Evolutionary conservation across 164 flowering plant species (phyloP).

Genomic region (Pachysandra terminalis): DNA sequence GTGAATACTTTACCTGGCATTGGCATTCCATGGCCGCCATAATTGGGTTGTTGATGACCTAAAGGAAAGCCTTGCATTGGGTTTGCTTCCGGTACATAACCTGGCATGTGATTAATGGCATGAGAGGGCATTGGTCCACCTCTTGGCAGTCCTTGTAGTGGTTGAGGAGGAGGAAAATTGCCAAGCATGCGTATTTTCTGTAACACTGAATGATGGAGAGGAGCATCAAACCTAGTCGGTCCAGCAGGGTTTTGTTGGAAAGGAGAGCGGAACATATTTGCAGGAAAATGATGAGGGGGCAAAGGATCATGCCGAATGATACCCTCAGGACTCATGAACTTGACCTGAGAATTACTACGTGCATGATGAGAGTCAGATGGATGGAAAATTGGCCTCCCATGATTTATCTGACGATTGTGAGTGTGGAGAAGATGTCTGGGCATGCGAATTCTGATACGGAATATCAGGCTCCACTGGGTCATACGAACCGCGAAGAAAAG

Average conservation of each 20-base stretch:
- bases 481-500: constrained; percentile 37
- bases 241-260: constrained; percentile 45
- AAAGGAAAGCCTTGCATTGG: constrained; percentile 58
- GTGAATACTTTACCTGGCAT: constrained; percentile 48
- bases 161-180: constrained; percentile 49
- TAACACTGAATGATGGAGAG: constrained; percentile 46
- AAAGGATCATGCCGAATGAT: constrained; percentile 39
- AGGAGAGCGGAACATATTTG: constrained; percentile 45
- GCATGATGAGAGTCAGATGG: constrained; percentile 46
- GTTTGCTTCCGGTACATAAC: constrained; percentile 45
- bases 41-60: constrained; percentile 48
- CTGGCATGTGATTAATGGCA: constrained; percentile 42
- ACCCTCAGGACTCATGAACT: constrained; percentile 47
- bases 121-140: constrained; percentile 46
- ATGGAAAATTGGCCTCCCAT: constrained; percentile 41
- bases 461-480: constrained; percentile 42
- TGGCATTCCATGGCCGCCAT: constrained; percentile 47
- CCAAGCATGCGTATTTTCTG: constrained; percentile 66
- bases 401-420: constrained; percentile 47
- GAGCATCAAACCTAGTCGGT: constrained; percentile 51
- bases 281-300: constrained; percentile 49
- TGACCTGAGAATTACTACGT: constrained; percentile 45
- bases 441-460: constrained; percentile 37
- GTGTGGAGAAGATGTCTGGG: constrained; percentile 50
- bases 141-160: constrained; percentile 48